phyloP scores from a whole-genome alignment of 73 alveolate species.

The Urostyla sp. region DNA sequence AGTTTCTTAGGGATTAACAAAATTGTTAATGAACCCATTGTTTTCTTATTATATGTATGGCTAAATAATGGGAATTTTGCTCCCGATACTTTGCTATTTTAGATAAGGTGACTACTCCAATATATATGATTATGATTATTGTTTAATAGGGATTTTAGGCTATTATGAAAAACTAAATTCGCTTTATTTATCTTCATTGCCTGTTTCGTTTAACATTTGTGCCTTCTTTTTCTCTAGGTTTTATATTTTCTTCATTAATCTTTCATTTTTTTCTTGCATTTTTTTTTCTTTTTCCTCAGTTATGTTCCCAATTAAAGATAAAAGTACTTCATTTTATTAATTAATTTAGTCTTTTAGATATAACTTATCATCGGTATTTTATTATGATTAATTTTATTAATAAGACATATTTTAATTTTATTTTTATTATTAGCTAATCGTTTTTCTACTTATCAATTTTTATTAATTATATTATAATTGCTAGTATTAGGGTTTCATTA shows the following conservation, averaged over 20 bases:
- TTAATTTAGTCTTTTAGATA: no score
- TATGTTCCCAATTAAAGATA: no score
- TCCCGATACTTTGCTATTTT: neutral
- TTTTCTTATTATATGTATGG: neutral
- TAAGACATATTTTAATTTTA: no score
- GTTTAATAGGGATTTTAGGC: neutral
- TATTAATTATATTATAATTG: no score
- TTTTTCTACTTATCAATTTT: no score
- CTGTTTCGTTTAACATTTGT: neutral
- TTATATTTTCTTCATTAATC: conserved; percentile 4
- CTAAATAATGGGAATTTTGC: no score
- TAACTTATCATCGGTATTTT: no score
- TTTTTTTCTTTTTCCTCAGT: conserved; percentile 20
- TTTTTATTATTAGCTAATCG: no score
- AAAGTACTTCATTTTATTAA: no score
- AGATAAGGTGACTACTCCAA: neutral
- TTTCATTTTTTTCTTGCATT: conserved; percentile 1
- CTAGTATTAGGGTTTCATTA: no score
- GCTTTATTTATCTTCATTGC: neutral
- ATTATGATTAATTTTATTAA: no score
- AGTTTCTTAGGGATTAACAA: neutral
- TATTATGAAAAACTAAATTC: neutral
- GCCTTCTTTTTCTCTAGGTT: conserved; percentile 12
- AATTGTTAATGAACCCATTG: neutral
- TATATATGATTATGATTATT: neutral